Evolutionary conservation across 768 basidiomycete genomes (phyloP), one percentile per base, ranked within the genome.

Genomic region (Lenzites betulinus): DNA sequence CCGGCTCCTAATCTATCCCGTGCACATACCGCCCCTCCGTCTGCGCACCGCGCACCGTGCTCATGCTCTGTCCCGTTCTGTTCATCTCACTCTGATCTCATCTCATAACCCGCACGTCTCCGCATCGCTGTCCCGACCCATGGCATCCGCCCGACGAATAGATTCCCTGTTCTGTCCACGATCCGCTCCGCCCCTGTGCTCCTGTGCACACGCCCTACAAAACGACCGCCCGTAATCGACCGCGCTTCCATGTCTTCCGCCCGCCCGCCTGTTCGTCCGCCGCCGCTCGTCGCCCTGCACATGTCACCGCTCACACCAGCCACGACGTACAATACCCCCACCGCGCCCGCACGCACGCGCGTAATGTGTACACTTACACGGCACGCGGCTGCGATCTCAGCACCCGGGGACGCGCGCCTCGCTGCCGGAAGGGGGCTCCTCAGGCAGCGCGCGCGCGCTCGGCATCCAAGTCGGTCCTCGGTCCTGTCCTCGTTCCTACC

Each of bases 1-100:
- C 48, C 49, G 51, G 38, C 57, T 49, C 39, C 46, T 62, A 58
- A 62, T 57, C 61, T 62, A 62, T 58, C 58, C 50, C 23, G 44
- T 59, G 58, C 63, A 60, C 53, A 64, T 64, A 60, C 53, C 13
- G 33, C 33, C 33, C 41, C 41, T 6, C n/a, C n/a, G n/a, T n/a
- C n/a, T 44, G 22, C 36, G 33, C 18, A 1, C 39, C 46, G 47
- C 23, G 41, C 52, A 35, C 50, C 54, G 48, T 53, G 38, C 51
- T 23, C 36, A n/a, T n/a, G n/a, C n/a, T n/a, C n/a, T n/a, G n/a
- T n/a, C n/a, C n/a, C n/a, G n/a, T n/a, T n/a, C n/a, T n/a, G n/a
- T n/a, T n/a, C n/a, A n/a, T n/a, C n/a, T n/a, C n/a, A n/a, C n/a
- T n/a, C n/a, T n/a, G n/a, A n/a, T n/a, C n/a, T n/a, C n/a, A 33